Base-by-base conservation (phyloP, 2,329 filamentous ascomycete genomes). In the Biscogniauxia mediterranea region DNA sequence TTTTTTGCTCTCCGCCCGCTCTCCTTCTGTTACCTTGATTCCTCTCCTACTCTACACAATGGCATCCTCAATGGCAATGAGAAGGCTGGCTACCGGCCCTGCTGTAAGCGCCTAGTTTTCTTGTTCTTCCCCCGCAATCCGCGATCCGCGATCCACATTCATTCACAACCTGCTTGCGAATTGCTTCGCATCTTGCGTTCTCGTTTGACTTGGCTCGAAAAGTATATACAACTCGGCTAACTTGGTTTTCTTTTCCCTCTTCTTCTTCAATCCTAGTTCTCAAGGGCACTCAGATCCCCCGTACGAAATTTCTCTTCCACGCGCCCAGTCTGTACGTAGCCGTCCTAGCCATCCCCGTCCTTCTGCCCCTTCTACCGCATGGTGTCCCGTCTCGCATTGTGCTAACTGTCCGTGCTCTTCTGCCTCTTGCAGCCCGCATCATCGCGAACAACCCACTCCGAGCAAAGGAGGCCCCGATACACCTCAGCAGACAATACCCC, bases 401-500 rank as follows among this genome's bases (percentile, higher is more conserved):
- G 28, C 28, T 32, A 32, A 32, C 28, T 6, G 28, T 55, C 59
- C 62, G 50, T 56, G 46, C 15, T 25, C 54, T 25, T 55, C 59
- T 64, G 50, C 42, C 49, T 26, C 38, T 6, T 57, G 53, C 71
- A 93, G 91, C 92, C 74, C 89, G 90, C 77, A 91, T 98, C 76
- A 91, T 96, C 77, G 88, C 90, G 71, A 94, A 90, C 79, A 86
- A 88, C 70, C 91, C 92, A 69, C 84, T 98, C 68, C 89, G 93
- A 77, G 95, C 94, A 61, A 97, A 96, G 83, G 93, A 97, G 83
- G 93, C 93, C 32, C 91, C 91, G 66, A 89, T 91, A 54, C 91
- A 92, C 75, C 85, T 97, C 72, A 91, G 89, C 78, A 89, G 84
- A 78, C 95, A 97, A 80, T 98, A 99, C 79, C 91, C 93, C 56